Evolutionary conservation across 805 yeast genomes (phyloP), one percentile per base, ranked within the genome.

Genomic region (Hanseniaspora valbyensis): DNA sequence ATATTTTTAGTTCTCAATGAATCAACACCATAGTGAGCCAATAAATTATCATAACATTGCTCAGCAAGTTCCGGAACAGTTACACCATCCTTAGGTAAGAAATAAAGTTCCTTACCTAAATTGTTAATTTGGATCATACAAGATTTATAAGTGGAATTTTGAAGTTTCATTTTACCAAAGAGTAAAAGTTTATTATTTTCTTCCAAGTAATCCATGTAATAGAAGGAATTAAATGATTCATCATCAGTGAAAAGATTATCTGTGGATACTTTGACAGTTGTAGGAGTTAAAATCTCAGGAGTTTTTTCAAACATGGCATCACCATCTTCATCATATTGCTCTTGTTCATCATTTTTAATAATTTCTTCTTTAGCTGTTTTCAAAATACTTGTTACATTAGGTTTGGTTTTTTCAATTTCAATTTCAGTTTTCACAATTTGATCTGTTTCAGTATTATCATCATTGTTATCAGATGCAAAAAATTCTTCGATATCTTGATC

Each of bases 161-260:
- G 21, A 3, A 88, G 71, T 52, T 74, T 71, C 12, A 83, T 74
- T 61, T 88, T 87, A 49, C 98, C 98, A 63, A 83, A 90, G 9
- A 92, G 69, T 18, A 85, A 63, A 44, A 92, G 66, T 0, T 79
- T 67, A 56, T 74, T 74, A 53, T 81, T 84, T 12, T 82, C 77
- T 61, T 90, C 97, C 22, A 83, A 72, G 63, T 80, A 88, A 65
- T 92, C 98, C 28, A 84, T 66, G 96, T 96, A 92, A 64, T 75
- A 92, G 80, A 90, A 79, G 58, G 77, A 76, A 61, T 88, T 74
- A 0, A 71, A 57, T 40, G 73, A 75, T 2, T 70, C 64, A n/a
- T 65, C 65, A 8, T 70, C 66, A 30, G 65, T 64, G 14, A 69
- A 67, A 21, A 72, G 63, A 39, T 58, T 56, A 4, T 59, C 60